Conservation (phyloP, 768 basidiomycete species). For the Paxillus rubicundulus region DNA sequence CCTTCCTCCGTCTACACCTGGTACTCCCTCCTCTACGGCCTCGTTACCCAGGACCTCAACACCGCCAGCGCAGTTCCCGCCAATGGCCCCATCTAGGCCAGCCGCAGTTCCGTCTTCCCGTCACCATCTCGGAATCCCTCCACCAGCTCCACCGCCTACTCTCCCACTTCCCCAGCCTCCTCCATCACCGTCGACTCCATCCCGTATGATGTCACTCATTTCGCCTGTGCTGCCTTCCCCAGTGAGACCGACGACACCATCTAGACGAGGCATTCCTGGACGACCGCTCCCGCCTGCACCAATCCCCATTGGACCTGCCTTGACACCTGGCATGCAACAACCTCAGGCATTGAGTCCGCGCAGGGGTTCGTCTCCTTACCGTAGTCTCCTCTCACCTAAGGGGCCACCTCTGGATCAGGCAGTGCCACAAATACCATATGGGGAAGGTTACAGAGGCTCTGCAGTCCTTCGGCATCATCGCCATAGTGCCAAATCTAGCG, state of each 20-base stretch:
- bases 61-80: neutral
- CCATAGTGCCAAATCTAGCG: neutral
- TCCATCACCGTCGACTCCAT: slow-evolving; percentile 10
- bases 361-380: slow-evolving; percentile 20
- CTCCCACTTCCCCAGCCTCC: slow-evolving; percentile 31
- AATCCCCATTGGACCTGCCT: neutral
- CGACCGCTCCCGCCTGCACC: slow-evolving; percentile 18
- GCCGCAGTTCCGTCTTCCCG: slow-evolving; percentile 17
- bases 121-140: slow-evolving; percentile 28
- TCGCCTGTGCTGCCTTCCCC: slow-evolving; percentile 2
- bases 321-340: neutral
- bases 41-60: slow-evolving; percentile 5
- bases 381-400: slow-evolving; percentile 19
- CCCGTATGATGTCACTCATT: neutral
- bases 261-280: slow-evolving; percentile 11
- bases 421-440: neutral
- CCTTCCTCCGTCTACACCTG: slow-evolving; percentile 18
- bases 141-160: slow-evolving; percentile 31
- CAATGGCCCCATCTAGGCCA: slow-evolving; percentile 7
- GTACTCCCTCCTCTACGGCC: slow-evolving; percentile 18
- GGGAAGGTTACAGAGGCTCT: neutral
- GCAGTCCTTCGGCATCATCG: neutral
- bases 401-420: slow-evolving; percentile 1
- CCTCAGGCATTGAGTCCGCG: slow-evolving; percentile 16
- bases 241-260: neutral